phyloP scores from a whole-genome alignment of 164 flowering plant genomes.

The Stephania japonica region DNA sequence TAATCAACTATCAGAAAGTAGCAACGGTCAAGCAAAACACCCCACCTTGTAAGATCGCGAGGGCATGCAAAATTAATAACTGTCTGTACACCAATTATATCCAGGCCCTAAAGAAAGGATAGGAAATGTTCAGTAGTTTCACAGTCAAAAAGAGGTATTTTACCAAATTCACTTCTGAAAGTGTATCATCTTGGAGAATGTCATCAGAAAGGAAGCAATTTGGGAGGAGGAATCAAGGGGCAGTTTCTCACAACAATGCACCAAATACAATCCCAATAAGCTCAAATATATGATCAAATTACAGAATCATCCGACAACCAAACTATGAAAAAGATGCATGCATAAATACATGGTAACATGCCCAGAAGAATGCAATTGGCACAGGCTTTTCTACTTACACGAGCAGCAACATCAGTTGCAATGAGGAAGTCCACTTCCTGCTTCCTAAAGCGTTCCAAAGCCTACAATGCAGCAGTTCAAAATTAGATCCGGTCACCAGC shows the following conservation, averaged over 20 bases:
- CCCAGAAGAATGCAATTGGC: background rate
- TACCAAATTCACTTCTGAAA: background rate
- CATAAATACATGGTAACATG: too few species aligned
- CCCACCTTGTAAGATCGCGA: slow-evolving; percentile 77
- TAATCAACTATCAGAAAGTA: background rate
- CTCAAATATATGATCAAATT: background rate
- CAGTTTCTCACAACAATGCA: background rate
- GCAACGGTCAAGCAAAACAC: background rate
- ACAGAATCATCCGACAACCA: background rate
- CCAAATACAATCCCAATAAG: background rate
- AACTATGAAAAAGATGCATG: too few species aligned
- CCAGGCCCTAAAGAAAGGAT: slow-evolving; percentile 66
- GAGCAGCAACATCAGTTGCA: slow-evolving; percentile 97
- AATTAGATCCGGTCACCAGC: background rate
- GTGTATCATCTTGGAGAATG: background rate
- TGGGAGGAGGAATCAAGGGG: background rate
- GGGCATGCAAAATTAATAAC: slow-evolving; percentile 95
- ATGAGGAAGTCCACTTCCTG: slow-evolving; percentile 87
- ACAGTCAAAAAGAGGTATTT: background rate
- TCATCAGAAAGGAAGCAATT: background rate
- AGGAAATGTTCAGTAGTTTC: background rate
- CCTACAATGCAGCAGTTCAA: slow-evolving; percentile 29
- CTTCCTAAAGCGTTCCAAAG: slow-evolving; percentile 84
- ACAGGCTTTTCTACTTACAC: slow-evolving; percentile 43
- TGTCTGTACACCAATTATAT: slow-evolving; percentile 87